Conservation (phyloP, 2,329 filamentous ascomycete species). For the Xylariaceae sp. region DNA sequence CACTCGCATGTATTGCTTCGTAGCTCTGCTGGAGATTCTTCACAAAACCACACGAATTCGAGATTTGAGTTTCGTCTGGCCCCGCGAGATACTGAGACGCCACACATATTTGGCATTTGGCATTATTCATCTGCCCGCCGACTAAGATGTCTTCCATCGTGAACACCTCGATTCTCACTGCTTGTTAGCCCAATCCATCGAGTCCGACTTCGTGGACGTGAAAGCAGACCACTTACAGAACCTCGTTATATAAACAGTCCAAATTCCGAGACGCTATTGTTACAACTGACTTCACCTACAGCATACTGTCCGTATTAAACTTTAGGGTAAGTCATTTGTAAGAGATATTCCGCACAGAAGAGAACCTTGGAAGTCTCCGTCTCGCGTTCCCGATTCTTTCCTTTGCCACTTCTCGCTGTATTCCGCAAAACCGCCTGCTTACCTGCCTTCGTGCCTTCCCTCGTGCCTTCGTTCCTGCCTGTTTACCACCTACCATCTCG, state of each 20-base stretch:
- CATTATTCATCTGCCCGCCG: no score
- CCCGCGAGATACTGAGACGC: no score
- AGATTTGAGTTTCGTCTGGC: no score
- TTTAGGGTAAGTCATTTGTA: slow-evolving; percentile 9
- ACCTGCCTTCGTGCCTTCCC: neutral
- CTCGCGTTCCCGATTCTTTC: neutral
- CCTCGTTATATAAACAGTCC: no score
- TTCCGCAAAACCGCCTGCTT: neutral
- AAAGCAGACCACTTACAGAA: no score
- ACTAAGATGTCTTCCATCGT: no score
- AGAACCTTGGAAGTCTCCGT: neutral
- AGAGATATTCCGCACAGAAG: neutral
- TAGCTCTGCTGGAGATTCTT: no score
- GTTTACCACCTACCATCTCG: neutral
- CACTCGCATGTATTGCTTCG: neutral
- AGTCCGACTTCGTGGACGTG: no score
- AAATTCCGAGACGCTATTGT: neutral
- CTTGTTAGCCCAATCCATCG: no score
- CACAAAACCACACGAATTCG: no score
- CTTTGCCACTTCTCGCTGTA: slow-evolving; percentile 12
- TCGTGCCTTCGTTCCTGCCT: neutral
- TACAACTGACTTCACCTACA: neutral
- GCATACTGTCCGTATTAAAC: neutral
- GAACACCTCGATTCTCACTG: no score
- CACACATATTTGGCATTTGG: no score